Evolutionary conservation across 495 filamentous ascomycete genomes (phyloP).

Genomic region (Aspergillus ellipticus): DNA sequence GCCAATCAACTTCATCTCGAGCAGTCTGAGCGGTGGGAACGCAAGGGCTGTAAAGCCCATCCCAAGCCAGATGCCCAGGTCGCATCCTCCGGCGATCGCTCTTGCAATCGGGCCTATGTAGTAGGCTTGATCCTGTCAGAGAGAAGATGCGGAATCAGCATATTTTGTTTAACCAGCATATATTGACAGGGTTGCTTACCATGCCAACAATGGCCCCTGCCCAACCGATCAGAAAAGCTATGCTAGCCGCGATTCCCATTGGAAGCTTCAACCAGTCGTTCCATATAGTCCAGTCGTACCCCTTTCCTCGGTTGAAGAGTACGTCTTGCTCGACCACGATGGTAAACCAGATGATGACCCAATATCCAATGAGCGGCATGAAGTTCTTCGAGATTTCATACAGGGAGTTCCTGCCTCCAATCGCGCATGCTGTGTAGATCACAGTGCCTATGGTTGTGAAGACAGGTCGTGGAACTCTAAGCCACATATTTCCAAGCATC

Average conservation of each 20-base stretch:
- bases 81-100: constrained; percentile 29
- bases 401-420: constrained; percentile 46
- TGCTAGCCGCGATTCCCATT: constrained; percentile 42
- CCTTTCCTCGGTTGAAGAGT: constrained; percentile 33
- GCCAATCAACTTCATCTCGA: constrained; percentile 37
- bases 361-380: constrained; percentile 49
- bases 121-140: constrained; percentile 41
- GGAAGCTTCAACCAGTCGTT: constrained; percentile 38
- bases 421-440: constrained; percentile 43
- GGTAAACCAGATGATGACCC: constrained; percentile 44
- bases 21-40: constrained; percentile 41
- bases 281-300: constrained; percentile 49
- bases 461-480: constrained; percentile 64
- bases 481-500: constrained; percentile 59
- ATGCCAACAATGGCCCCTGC: constrained; percentile 48
- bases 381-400: constrained; percentile 48
- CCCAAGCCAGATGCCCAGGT: constrained; percentile 44
- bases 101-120: constrained; percentile 46
- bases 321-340: constrained; percentile 43
- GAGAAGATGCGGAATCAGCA: constrained; percentile 5
- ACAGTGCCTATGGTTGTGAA: constrained; percentile 48
- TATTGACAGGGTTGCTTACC: constrained; percentile 24
- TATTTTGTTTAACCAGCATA: neutral
- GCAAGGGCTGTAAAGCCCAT: constrained; percentile 37
- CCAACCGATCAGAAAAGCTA: constrained; percentile 48